Evolutionary conservation across 2,329 filamentous ascomycete genomes (phyloP).

Genomic region (Arthrobotrys iridis): DNA sequence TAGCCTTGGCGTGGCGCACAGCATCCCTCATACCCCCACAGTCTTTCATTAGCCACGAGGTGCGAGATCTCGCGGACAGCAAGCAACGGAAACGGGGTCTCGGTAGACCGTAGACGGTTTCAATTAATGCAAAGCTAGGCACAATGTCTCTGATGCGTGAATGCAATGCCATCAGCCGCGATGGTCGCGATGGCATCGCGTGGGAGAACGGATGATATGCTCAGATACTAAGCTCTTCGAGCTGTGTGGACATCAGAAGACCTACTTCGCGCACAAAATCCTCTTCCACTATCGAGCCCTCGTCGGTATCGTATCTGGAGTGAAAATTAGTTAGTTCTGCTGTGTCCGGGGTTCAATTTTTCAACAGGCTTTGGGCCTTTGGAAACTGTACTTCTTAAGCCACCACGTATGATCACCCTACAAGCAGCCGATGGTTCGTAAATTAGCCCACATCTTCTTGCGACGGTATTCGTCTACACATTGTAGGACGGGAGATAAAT

Average conservation of each 20-base stretch:
- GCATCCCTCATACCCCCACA: slow-evolving; percentile 24
- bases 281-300: slow-evolving; percentile 63
- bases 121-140: slow-evolving; percentile 40
- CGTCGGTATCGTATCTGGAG: slow-evolving; percentile 45
- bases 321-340: slow-evolving; percentile 34
- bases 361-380: not conserved
- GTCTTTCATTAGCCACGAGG: slow-evolving; percentile 29
- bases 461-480: slow-evolving; percentile 20
- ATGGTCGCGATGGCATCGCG: slow-evolving; percentile 46
- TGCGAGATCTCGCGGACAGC: slow-evolving; percentile 23
- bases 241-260: slow-evolving; percentile 15
- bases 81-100: slow-evolving; percentile 25
- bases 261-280: slow-evolving; percentile 63
- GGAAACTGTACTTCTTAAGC: slow-evolving; percentile 59
- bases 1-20: slow-evolving; percentile 38
- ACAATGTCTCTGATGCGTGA: slow-evolving; percentile 34
- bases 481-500: slow-evolving; percentile 40
- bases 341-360: not conserved
- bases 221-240: slow-evolving; percentile 15
- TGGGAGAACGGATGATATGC: slow-evolving; percentile 1
- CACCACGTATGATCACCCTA: slow-evolving; percentile 65
- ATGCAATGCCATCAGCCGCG: slow-evolving; percentile 24
- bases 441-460: slow-evolving; percentile 21
- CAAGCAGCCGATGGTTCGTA: slow-evolving; percentile 17
- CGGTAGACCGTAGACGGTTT: slow-evolving; percentile 51